A percentile compares a stretch with the other conserved stretches of the same genome.
Conservation (phyloP, 2,329 filamentous ascomycete genomes). For the Monosporascus sp. region DNA sequence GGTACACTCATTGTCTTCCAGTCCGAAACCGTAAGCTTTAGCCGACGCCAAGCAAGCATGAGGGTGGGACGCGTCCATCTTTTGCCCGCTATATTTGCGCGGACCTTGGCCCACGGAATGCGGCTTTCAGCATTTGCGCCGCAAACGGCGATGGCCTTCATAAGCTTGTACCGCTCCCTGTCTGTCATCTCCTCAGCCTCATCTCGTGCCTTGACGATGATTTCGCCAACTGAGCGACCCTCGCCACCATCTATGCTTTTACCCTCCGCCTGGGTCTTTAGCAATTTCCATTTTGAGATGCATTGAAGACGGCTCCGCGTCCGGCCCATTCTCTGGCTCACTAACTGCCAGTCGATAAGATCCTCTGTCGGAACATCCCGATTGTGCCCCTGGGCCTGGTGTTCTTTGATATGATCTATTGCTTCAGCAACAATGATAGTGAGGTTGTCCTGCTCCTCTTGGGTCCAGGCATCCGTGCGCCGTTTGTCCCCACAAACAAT, state of each 20-base stretch:
- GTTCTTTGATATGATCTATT: constrained; percentile 41
- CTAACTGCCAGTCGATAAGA: constrained; percentile 59
- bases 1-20: constrained; percentile 16
- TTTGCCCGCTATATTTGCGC: constrained; percentile 5
- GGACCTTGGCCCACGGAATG: constrained; percentile 25
- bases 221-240: constrained; percentile 11
- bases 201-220: constrained; percentile 22
- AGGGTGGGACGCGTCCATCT: constrained; percentile 19
- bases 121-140: constrained; percentile 18
- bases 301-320: constrained; percentile 64
- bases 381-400: constrained; percentile 24
- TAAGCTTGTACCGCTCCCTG: constrained; percentile 20
- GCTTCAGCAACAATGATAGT: constrained; percentile 46
- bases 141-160: constrained; percentile 18
- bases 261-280: constrained; percentile 23
- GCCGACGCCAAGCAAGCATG: constrained; percentile 25
- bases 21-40: constrained; percentile 16
- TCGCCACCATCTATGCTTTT: constrained; percentile 17
- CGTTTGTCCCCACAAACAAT: constrained; percentile 51
- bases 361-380: constrained; percentile 38
- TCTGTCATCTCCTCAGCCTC: constrained; percentile 17
- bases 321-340: constrained; percentile 57
- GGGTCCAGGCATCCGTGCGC: constrained; percentile 52
- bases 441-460: constrained; percentile 53
- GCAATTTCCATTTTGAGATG: constrained; percentile 57